phyloP scores from a whole-genome alignment of 352 stramenopile species.

The Phytopythium montanum region DNA sequence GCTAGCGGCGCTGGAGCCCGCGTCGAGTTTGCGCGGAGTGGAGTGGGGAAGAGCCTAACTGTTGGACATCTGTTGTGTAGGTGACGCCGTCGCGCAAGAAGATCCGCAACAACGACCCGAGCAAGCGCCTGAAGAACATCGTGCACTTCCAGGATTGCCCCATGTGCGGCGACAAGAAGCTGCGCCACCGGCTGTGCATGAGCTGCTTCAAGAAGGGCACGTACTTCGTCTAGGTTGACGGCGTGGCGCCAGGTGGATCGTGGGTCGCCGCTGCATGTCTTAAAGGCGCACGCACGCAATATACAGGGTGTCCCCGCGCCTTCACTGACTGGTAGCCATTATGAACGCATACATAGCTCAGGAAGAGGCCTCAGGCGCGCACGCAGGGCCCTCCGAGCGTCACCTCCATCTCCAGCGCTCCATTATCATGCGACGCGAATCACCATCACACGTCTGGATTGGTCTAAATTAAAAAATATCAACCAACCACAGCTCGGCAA shows the following conservation, averaged over 20 bases:
- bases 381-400: no score
- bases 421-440: no score
- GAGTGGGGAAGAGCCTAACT: background rate
- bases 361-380: background rate
- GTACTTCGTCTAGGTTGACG: conserved; percentile 84
- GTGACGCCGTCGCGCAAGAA: conserved; percentile 84
- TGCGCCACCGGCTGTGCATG: conserved; percentile 88
- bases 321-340: background rate
- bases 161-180: conserved; percentile 84
- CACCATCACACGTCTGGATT: no score
- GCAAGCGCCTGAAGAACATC: conserved; percentile 89
- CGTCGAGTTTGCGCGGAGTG: no score
- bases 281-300: background rate
- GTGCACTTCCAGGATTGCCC: conserved; percentile 87
- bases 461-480: no score
- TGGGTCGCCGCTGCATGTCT: conserved; percentile 1
- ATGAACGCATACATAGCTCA: background rate
- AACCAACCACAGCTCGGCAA: no score
- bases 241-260: background rate
- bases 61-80: conserved; percentile 25
- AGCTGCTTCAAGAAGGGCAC: conserved; percentile 91
- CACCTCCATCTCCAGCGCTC: no score
- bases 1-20: background rate
- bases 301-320: background rate
- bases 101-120: conserved; percentile 86